Conservation (phyloP, 2,329 filamentous ascomycete species). For the Colletotrichum acutatum region DNA sequence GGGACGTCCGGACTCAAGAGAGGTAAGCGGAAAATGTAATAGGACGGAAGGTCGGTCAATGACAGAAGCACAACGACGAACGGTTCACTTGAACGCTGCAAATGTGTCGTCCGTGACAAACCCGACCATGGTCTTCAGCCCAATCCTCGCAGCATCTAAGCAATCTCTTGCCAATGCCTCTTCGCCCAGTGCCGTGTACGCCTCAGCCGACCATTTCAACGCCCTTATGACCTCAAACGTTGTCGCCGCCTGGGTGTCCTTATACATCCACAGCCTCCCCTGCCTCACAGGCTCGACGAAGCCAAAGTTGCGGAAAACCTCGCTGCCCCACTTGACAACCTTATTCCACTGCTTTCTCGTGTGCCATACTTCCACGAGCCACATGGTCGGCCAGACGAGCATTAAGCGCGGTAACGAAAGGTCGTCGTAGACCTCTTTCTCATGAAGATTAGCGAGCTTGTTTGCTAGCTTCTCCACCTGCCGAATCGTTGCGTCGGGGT, state of each 20-base stretch:
- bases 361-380: slow-evolving; percentile 47
- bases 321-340: slow-evolving; percentile 43
- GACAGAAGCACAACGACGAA: too few relatives aligned
- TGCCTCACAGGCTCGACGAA: slow-evolving; percentile 40
- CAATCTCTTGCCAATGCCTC: slow-evolving; percentile 41
- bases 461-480: slow-evolving; percentile 44
- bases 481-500: slow-evolving; percentile 46
- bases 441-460: slow-evolving; percentile 47
- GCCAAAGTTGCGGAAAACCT: slow-evolving; percentile 49
- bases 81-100: slow-evolving; percentile 15
- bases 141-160: slow-evolving; percentile 43
- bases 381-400: slow-evolving; percentile 49
- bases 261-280: slow-evolving; percentile 41
- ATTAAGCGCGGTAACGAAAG: slow-evolving; percentile 45
- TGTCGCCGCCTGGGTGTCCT: slow-evolving; percentile 40
- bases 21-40: neutral
- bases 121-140: slow-evolving; percentile 45
- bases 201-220: slow-evolving; percentile 43
- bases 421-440: slow-evolving; percentile 42
- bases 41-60: neutral
- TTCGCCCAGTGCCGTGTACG: slow-evolving; percentile 43
- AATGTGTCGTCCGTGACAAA: slow-evolving; percentile 43
- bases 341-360: slow-evolving; percentile 46
- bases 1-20: neutral
- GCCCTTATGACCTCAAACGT: slow-evolving; percentile 49